A percentile compares a stretch with the other conserved stretches of the same genome.
Conservation (phyloP, 139 green algal species). For the Yamagishiella unicocca region DNA sequence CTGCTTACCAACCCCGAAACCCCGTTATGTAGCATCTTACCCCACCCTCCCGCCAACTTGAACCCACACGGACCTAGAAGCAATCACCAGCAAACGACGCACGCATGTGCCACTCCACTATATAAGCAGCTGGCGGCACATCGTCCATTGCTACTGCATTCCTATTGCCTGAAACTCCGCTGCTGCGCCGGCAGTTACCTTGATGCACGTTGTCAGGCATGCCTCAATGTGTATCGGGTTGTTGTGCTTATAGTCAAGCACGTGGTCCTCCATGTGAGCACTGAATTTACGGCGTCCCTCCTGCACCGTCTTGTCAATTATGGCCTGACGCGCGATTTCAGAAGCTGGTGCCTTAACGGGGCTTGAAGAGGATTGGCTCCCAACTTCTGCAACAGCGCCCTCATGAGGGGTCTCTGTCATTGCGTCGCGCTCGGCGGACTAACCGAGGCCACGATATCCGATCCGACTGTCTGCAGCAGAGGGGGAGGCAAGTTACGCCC, state of each 20-base stretch:
- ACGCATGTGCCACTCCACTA: too few species aligned
- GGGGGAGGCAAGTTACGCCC: too few species aligned
- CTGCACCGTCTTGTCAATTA: constrained; percentile 7
- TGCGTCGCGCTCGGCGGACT: too few species aligned
- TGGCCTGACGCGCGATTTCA: too few species aligned
- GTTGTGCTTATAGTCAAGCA: constrained; percentile 69
- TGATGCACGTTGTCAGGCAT: constrained; percentile 7
- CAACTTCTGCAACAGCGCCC: too few species aligned
- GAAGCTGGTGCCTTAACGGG: too few species aligned
- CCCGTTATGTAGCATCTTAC: background rate
- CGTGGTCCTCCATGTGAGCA: constrained; percentile 30
- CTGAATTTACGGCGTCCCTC: constrained; percentile 53
- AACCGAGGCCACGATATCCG: too few species aligned
- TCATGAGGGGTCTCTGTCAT: too few species aligned
- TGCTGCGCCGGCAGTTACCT: too few species aligned
- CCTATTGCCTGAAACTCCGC: background rate
- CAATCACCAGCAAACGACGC: background rate
- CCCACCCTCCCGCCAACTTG: background rate
- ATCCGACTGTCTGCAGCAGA: too few species aligned
- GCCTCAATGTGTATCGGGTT: constrained; percentile 34
- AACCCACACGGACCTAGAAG: background rate
- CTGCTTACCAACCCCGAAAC: background rate
- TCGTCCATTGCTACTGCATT: background rate
- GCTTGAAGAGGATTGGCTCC: too few species aligned
- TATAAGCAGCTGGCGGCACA: too few species aligned